Evolutionary conservation across 2,329 filamentous ascomycete species (phyloP).

Genomic region (Exophiala phaeomuriformis): DNA sequence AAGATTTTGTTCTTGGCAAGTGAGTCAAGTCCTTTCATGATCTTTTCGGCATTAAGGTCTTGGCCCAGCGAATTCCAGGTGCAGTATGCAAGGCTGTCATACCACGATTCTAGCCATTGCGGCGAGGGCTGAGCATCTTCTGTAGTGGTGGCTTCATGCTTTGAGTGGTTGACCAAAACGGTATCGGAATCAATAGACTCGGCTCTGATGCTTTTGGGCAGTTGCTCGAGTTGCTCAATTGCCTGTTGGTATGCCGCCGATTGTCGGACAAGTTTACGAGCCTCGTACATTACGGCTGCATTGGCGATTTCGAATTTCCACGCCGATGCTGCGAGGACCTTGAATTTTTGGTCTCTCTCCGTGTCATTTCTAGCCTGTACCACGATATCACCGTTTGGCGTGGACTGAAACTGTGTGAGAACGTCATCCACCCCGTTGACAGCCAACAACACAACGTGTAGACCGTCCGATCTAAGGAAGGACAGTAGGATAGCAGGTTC

Average conservation of each 20-base stretch:
- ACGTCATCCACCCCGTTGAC: conserved; percentile 68
- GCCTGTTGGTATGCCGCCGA: conserved; percentile 28
- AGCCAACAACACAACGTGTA: conserved; percentile 69
- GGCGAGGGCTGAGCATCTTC: conserved; percentile 27
- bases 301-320: conserved; percentile 67
- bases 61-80: conserved; percentile 95
- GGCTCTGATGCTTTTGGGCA: conserved; percentile 18
- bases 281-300: conserved; percentile 78
- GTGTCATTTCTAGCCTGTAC: conserved; percentile 68
- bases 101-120: conserved; percentile 77
- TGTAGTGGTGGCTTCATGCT: conserved; percentile 37
- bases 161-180: conserved; percentile 27
- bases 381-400: conserved; percentile 57
- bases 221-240: conserved; percentile 20
- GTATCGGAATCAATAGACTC: conserved; percentile 28
- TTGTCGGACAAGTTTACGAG: conserved; percentile 55
- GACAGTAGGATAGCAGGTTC: conserved; percentile 72
- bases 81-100: conserved; percentile 87
- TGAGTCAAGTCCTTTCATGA: conserved; percentile 65
- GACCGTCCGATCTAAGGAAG: conserved; percentile 65
- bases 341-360: conserved; percentile 46
- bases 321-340: conserved; percentile 63
- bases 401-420: conserved; percentile 60
- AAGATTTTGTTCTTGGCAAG: conserved; percentile 66
- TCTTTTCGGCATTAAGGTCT: conserved; percentile 69